Evolutionary conservation across 208 protist genomes (phyloP).

Genomic region (Acanthamoeba lenticulata): DNA sequence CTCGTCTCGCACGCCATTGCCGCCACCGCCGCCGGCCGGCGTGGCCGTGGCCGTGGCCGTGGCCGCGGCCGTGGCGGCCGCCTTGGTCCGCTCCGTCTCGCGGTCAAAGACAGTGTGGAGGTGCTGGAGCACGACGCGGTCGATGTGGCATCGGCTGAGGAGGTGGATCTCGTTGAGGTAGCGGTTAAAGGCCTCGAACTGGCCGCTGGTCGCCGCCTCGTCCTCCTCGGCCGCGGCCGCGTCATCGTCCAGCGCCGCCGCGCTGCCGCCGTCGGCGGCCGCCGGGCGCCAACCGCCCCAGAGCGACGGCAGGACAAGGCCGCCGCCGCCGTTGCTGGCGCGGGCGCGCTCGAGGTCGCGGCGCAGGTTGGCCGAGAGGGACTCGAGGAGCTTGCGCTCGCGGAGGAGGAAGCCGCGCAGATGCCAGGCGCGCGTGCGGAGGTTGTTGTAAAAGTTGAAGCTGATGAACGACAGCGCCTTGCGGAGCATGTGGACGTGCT

Average conservation of each 20-base stretch:
- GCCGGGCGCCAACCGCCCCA: background rate
- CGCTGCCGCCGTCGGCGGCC: no score
- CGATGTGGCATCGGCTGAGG: background rate
- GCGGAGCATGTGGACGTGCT: background rate
- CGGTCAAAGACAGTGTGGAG: background rate
- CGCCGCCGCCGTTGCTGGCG: background rate
- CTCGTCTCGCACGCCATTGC: background rate
- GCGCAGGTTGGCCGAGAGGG: background rate
- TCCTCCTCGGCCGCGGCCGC: background rate
- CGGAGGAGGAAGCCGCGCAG: slow-evolving; percentile 25
- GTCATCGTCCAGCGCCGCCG: background rate
- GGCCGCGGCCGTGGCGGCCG: no score
- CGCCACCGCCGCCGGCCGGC: background rate
- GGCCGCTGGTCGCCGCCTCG: background rate
- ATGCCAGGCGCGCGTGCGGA: background rate
- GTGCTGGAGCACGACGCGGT: slow-evolving; percentile 24
- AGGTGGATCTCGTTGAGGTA: slow-evolving; percentile 22
- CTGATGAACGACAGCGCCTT: slow-evolving; percentile 48
- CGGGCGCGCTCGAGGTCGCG: background rate
- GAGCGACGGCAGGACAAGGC: background rate
- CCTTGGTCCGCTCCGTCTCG: slow-evolving; percentile 22
- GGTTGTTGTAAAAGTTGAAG: slow-evolving; percentile 51
- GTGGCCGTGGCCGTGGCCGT: background rate
- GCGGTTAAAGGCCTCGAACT: background rate
- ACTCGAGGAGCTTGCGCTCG: background rate